Conservation (phyloP, 1,284 basidiomycete genomes). For the Fomitiporia mediterranea region DNA sequence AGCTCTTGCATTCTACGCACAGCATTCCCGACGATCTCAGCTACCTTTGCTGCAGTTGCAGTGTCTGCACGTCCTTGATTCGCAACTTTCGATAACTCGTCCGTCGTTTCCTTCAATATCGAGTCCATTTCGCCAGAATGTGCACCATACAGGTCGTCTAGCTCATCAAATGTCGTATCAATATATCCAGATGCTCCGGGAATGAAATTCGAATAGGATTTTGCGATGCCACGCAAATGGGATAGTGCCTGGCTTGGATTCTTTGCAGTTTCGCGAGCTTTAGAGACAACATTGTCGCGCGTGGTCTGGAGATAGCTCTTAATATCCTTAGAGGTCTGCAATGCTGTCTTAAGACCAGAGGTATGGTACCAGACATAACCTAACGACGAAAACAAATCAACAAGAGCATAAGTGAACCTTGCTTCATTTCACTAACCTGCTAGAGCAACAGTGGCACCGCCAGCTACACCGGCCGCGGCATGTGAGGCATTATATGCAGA, state of each 20-base stretch:
- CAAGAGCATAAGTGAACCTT: not conserved
- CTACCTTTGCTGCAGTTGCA: conserved; percentile 30
- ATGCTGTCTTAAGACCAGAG: conserved; percentile 35
- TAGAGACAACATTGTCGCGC: conserved; percentile 33
- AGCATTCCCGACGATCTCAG: conserved; percentile 29
- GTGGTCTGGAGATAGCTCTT: conserved; percentile 33
- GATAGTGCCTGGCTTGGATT: conserved; percentile 36
- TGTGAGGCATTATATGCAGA: conserved; percentile 18
- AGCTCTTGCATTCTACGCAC: conserved; percentile 26
- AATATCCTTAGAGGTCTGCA: conserved; percentile 33
- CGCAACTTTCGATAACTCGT: conserved; percentile 34
- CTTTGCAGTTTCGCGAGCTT: conserved; percentile 29
- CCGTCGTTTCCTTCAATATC: conserved; percentile 37
- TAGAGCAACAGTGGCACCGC: conserved; percentile 33
- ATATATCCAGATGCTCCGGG: conserved; percentile 41
- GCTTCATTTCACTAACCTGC: conserved; percentile 24
- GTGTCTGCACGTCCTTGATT: conserved; percentile 28
- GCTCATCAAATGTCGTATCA: conserved; percentile 39
- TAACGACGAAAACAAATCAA: not conserved
- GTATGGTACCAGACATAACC: conserved; percentile 39
- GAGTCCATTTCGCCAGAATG: conserved; percentile 40
- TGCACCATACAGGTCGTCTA: conserved; percentile 38
- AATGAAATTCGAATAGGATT: conserved; percentile 37
- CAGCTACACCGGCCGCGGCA: conserved; percentile 32
- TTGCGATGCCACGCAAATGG: conserved; percentile 36